A percentile compares a stretch with the other conserved stretches of the same genome.
phyloP scores from a whole-genome alignment of 176 grass and related monocot species.

The Musa itinerans region DNA sequence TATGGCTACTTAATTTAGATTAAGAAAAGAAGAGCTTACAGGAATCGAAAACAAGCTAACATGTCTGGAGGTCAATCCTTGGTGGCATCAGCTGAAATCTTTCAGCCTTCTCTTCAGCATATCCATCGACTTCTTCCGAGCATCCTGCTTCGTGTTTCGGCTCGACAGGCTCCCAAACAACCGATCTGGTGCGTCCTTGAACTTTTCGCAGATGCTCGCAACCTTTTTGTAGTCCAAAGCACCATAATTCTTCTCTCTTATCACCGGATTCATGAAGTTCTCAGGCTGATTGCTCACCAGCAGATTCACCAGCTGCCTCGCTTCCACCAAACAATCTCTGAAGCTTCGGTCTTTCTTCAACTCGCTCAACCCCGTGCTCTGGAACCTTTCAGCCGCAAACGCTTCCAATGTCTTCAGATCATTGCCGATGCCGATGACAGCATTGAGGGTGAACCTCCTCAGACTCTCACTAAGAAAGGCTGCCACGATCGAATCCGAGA shows the following conservation, averaged over 20 bases:
- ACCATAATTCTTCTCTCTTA: constrained; percentile 75
- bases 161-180: constrained; percentile 67
- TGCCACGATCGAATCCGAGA: constrained; percentile 58
- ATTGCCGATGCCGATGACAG: constrained; percentile 50
- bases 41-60: too few relatives aligned
- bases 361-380: constrained; percentile 43
- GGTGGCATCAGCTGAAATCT: constrained; percentile 58
- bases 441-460: constrained; percentile 70
- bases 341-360: constrained; percentile 63
- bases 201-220: constrained; percentile 66
- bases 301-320: constrained; percentile 74
- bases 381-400: constrained; percentile 69
- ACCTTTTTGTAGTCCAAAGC: constrained; percentile 83
- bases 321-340: constrained; percentile 64
- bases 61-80: background rate
- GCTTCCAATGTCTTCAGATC: constrained; percentile 73
- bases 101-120: constrained; percentile 78
- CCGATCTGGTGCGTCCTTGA: constrained; percentile 73
- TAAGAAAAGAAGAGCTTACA: too few relatives aligned
- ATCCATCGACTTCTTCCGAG: constrained; percentile 85
- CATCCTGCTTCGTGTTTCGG: constrained; percentile 51
- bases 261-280: constrained; percentile 97
- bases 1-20: too few relatives aligned
- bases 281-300: constrained; percentile 90
- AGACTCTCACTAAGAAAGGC: constrained; percentile 64